A percentile compares a stretch with the other conserved stretches of the same genome.
Evolutionary conservation across 2,329 filamentous ascomycete species (phyloP).

Genomic region (Penicillium brevicompactum): DNA sequence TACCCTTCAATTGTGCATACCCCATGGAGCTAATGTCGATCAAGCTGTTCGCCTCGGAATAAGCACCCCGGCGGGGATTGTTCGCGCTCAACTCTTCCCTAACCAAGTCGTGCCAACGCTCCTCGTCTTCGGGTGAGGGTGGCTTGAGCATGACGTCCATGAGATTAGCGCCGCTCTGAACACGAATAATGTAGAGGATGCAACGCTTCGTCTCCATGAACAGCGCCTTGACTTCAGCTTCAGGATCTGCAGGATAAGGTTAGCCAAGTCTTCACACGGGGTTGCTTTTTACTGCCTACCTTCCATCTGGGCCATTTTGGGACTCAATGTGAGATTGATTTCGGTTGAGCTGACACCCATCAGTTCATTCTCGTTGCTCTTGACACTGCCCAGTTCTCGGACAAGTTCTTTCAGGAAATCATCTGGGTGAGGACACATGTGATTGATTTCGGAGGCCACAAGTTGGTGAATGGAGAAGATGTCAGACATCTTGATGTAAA

Average conservation of each 20-base stretch:
- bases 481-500: slow-evolving; percentile 99
- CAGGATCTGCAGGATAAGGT: slow-evolving; percentile 65
- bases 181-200: slow-evolving; percentile 94
- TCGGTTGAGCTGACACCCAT: slow-evolving; percentile 82
- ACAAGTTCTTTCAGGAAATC: slow-evolving; percentile 90
- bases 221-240: slow-evolving; percentile 85
- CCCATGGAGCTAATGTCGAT: slow-evolving; percentile 86
- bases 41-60: slow-evolving; percentile 80
- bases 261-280: slow-evolving; percentile 2
- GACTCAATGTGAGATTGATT: slow-evolving; percentile 86
- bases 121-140: slow-evolving; percentile 82
- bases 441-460: slow-evolving; percentile 74
- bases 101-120: slow-evolving; percentile 80
- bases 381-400: slow-evolving; percentile 90
- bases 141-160: slow-evolving; percentile 94
- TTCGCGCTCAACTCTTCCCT: slow-evolving; percentile 76
- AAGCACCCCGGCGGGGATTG: slow-evolving; percentile 75
- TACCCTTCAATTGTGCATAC: slow-evolving; percentile 90
- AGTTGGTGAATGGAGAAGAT: slow-evolving; percentile 95
- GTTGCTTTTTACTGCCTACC: slow-evolving; percentile 42
- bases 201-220: slow-evolving; percentile 99
- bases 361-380: slow-evolving; percentile 94
- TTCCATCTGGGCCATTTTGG: slow-evolving; percentile 84
- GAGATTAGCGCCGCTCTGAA: slow-evolving; percentile 89
- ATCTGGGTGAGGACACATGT: slow-evolving; percentile 77